These are phyloP conservation scores for Russula sp. DNA, from an alignment of 768 basidiomycete genomes.

Conservation along the genomic window DNA sequence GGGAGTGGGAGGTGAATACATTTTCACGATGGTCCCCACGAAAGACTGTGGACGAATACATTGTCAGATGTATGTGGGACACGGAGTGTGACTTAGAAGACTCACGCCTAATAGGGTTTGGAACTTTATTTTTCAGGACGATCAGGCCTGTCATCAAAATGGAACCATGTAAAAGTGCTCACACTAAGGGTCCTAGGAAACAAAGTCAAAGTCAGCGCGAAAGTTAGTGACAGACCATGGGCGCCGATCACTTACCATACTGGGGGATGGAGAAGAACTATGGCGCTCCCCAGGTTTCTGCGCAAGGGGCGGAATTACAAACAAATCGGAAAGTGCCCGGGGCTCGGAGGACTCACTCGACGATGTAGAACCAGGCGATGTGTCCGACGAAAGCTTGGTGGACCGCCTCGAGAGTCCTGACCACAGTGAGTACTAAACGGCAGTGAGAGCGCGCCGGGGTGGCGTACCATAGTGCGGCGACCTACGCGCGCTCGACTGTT, in stretches of 20 bases:
- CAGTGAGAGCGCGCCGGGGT: neutral
- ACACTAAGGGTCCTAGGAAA: slow-evolving; percentile 21
- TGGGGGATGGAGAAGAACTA: slow-evolving; percentile 12
- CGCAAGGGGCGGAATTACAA: neutral
- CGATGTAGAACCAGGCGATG: slow-evolving; percentile 14
- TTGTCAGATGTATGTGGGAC: neutral
- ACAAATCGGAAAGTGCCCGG: neutral
- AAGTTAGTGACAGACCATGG: neutral
- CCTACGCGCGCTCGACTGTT: neutral
- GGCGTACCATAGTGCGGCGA: slow-evolving; percentile 16
- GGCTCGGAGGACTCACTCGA: neutral
- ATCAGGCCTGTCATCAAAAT: slow-evolving; percentile 1
- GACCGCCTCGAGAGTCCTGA: slow-evolving; percentile 17
- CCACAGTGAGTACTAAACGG: neutral
- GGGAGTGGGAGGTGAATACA: neutral
- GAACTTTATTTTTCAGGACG: slow-evolving; percentile 1
- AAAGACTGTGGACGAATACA: slow-evolving; percentile 5
- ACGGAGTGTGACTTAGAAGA: neutral
- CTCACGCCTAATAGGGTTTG: slow-evolving; percentile 23
- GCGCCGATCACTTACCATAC: slow-evolving; percentile 19
- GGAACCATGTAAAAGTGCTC: neutral
- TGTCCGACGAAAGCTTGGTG: slow-evolving; percentile 23
- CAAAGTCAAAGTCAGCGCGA: neutral
- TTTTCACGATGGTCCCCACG: slow-evolving; percentile 19
- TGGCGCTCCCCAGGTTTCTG: slow-evolving; percentile 10